Base-by-base conservation (phyloP, 192 early-diverging fungal genomes). In the Backusella morwellensis region DNA sequence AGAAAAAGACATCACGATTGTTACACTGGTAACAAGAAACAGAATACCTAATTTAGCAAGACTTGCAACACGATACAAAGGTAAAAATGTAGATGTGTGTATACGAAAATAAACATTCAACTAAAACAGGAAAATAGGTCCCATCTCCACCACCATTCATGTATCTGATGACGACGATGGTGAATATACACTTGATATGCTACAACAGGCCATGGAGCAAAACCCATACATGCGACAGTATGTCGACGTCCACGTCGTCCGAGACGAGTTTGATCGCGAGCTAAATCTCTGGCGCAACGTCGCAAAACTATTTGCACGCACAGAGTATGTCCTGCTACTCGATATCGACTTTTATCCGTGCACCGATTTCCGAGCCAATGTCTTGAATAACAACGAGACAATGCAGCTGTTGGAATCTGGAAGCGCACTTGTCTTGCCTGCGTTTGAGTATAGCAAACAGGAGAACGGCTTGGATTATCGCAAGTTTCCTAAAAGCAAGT, bases 221-320 rank as follows among this genome's bases (percentile, higher is more conserved):
- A 83, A 90, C 35, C 78, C 85, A 0, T 50, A 81, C 17, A 75
- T 90, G 77, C 74, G 77, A 26, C n/a, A 86, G 73, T 87, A 82
- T 41, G 84, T 88, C 4, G 88, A 90, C 75, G 52, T 88, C 7
- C 88, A 90, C 72, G 75, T 90, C 0, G 79, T 90, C 15, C 75
- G 87, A 5, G 88, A 90, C 68, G 74, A 78, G 23, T 90, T 90
- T 67, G 86, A 86, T 63, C 87, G 88, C 36, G 88, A 90, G 71
- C 85, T 90, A 70, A 90, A 90, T 71, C 84, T 87, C 78, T 90
- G 87, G 88, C 81, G 88, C 19, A 90, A 90, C 34, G 82, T 90
- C 6, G 88, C 88, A 38, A 86, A 87, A 35, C 77, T 90, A 19
- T 90, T 90, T 73, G 86, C 86, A 23, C 72, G 88, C 35, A 88